Base-by-base conservation (phyloP, 2,329 filamentous ascomycete species). In the Cladophialophora psammophila region DNA sequence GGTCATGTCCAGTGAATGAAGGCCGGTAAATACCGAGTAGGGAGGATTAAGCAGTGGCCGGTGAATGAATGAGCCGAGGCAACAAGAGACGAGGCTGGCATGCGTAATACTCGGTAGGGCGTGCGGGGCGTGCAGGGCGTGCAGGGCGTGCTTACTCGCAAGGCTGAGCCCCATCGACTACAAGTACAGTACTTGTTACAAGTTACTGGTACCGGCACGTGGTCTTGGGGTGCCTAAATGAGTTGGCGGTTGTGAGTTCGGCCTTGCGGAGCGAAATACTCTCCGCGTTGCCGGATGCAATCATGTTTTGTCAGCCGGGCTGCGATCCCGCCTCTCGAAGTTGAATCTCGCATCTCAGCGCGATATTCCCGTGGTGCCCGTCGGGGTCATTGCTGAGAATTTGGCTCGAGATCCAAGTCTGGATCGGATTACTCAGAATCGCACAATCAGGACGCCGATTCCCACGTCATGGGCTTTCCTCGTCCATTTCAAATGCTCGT, bases 291-390 rank as follows among this genome's bases (percentile, higher is more conserved):
- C 45, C 45, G 45, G 20, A 31, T 31, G 20, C 20, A 10, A 5
- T 31, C 18, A 3, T 50, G 18, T 26, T 58, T 58, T 58, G 55
- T 58, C 55, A 58, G 34, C 55, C 12, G n/a, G 55, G 20, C 36
- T 26, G 12, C 20, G 13, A 26, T n/a, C 8, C 10, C 2, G 18
- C 10, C 35, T 18, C 40, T 45, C 2, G 3, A 18, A 12, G 1
- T 50, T 50, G 45, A 31, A 50, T 12, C 45, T 50, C 9, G 20
- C 45, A 50, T 13, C 45, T 26, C 9, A 12, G 45, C 45, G 45
- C 45, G 2, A 26, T 26, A 26, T 26, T 50, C 26, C 45, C 45
- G 45, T 50, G 8, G 45, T 26, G 26, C 26, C 45, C 45, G 45
- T 50, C 18, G 45, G 45, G 45, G 45, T 18, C 12, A 50, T 50